These are phyloP conservation scores for Chlorencoelia australis DNA, from an alignment of 2,329 filamentous ascomycete species.

Conservation along the genomic window DNA sequence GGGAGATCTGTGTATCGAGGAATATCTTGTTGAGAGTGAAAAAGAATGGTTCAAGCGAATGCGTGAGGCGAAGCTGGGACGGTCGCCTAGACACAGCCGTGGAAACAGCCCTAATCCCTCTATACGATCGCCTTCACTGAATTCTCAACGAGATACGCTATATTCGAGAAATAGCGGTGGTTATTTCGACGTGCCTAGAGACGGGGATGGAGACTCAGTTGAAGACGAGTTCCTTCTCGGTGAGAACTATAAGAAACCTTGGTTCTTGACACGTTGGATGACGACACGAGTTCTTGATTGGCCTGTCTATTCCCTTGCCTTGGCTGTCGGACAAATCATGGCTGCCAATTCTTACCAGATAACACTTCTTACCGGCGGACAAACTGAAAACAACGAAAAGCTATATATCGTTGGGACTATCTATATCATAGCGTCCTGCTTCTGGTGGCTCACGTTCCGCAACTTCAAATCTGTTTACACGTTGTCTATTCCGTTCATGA, in stretches of 20 bases:
- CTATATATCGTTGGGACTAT: slow-evolving; percentile 50
- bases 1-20: slow-evolving; percentile 50
- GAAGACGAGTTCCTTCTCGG: too few species aligned
- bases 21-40: slow-evolving; percentile 54
- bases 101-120: too few species aligned
- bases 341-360: slow-evolving; percentile 59
- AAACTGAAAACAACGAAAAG: slow-evolving; percentile 45
- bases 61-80: slow-evolving; percentile 47
- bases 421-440: slow-evolving; percentile 45
- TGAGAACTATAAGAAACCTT: too few species aligned
- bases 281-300: too few species aligned
- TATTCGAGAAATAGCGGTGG: too few species aligned
- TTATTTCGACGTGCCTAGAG: too few species aligned
- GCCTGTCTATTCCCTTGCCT: too few species aligned
- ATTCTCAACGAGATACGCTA: slow-evolving; percentile 18
- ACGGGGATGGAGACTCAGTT: too few species aligned
- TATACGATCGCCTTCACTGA: too few species aligned
- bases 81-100: too few species aligned
- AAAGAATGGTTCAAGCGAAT: slow-evolving; percentile 55
- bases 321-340: slow-evolving; percentile 54
- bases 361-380: slow-evolving; percentile 52
- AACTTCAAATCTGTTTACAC: slow-evolving; percentile 43
- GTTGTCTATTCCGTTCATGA: slow-evolving; percentile 49
- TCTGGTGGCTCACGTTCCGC: slow-evolving; percentile 55
- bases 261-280: too few species aligned